Evolutionary conservation across 495 filamentous ascomycete genomes (phyloP), one percentile per base, ranked within the genome.

Genomic region (Aspergillus bertholletiae): DNA sequence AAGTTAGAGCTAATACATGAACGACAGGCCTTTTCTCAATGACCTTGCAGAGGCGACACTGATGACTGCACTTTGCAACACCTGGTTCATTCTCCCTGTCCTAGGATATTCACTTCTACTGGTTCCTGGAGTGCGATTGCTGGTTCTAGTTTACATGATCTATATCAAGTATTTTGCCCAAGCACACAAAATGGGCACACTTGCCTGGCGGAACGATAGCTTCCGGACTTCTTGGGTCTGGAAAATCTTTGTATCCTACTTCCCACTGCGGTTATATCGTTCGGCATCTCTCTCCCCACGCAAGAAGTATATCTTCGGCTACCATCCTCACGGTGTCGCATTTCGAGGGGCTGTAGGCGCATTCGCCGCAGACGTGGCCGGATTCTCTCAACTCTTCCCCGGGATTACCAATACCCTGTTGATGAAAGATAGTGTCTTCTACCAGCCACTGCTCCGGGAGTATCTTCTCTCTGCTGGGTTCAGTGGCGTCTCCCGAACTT

Each of bases 261-360:
- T 66, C 46, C 63, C 63, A 3, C 54, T 62, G 18, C 51, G 35
- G 0, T 43, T 66, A 0, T 59, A 63, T 32, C 57, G 63, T 7
- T 49, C 54, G 0, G 30, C 46, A 5, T 30, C 51, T 1, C 83
- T 96, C 4, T 81, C 86, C 7, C 77, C 88, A 0, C 84, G 80
- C 5, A 75, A 86, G 51, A 92, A 92, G 68, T 96, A 96, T 74
- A 88, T 96, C 58, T 91, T 96, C 65, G 90, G 90, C 28, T 93
- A 93, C 63, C 90, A 93, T 65, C 90, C 90, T 0, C 90, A 95
- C 67, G 90, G 90, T 43, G 90, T 96, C 67, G 92, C 93, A 58
- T 86, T 84, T 18, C 86, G 92, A 53, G 90, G 90, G 21, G 88
- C 90, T 4, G 88, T 87, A 62, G 87, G 84, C 2, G 84, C 88